phyloP scores from a whole-genome alignment of 2,329 filamentous ascomycete genomes.

The Penicillium sp. region DNA sequence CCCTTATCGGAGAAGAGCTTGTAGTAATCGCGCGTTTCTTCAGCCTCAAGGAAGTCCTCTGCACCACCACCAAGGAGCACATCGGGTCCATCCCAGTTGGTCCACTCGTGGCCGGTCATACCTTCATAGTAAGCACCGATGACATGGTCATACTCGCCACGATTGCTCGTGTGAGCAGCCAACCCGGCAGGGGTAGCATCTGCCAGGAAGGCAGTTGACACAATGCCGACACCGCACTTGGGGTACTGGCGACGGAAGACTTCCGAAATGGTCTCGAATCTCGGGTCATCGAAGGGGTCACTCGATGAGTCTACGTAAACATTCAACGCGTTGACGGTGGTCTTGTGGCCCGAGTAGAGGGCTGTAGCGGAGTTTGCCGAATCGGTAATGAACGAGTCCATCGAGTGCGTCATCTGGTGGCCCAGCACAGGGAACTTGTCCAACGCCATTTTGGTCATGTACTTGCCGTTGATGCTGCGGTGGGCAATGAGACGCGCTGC shows the following conservation, averaged over 20 bases:
- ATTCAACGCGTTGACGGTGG: slow-evolving; percentile 76
- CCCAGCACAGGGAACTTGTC: slow-evolving; percentile 83
- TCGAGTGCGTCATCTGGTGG: slow-evolving; percentile 85
- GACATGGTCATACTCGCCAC: slow-evolving; percentile 67
- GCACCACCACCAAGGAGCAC: slow-evolving; percentile 81
- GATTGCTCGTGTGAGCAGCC: slow-evolving; percentile 69
- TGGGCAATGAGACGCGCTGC: slow-evolving; percentile 79
- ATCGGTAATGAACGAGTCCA: slow-evolving; percentile 83
- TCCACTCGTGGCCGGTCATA: slow-evolving; percentile 78
- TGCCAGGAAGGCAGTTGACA: slow-evolving; percentile 71
- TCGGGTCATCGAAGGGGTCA: slow-evolving; percentile 75
- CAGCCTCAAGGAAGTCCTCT: slow-evolving; percentile 72
- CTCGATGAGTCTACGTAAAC: slow-evolving; percentile 77
- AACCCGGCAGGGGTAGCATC: slow-evolving; percentile 80
- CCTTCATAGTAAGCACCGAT: slow-evolving; percentile 76
- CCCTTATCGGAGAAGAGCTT: slow-evolving; percentile 67
- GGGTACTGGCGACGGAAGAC: slow-evolving; percentile 67
- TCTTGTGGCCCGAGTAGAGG: slow-evolving; percentile 81
- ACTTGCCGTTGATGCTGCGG: slow-evolving; percentile 80
- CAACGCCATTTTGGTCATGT: slow-evolving; percentile 71
- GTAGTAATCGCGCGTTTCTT: slow-evolving; percentile 62
- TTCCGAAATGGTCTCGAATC: slow-evolving; percentile 74
- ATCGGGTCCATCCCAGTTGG: slow-evolving; percentile 69
- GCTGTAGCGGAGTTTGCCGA: slow-evolving; percentile 82
- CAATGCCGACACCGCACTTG: slow-evolving; percentile 61